Evolutionary conservation across 2,329 filamentous ascomycete genomes (phyloP), one percentile per base, ranked within the genome.

Genomic region (Dactylellina parvicollis): DNA sequence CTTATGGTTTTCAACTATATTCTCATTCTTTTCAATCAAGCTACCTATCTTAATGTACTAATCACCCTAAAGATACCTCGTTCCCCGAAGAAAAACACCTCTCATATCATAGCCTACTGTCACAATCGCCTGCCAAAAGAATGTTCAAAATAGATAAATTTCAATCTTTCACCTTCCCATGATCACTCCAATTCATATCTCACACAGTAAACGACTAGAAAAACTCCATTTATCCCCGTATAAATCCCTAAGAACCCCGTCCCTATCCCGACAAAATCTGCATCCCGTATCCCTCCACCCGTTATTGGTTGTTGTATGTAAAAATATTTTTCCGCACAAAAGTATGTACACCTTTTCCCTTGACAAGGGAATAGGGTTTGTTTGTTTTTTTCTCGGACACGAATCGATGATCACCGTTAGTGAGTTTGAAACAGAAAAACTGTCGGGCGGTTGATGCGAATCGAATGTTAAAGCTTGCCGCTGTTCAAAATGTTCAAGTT

Each of bases 281-380:
- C 32, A 50, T n/a, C 22, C n/a, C n/a, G n/a, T n/a, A 44, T 18
- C 40, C 16, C 16, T 5, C 40, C 20, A 7, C 16, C 38, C 4
- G 38, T 14, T 9, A 30, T 9, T 28, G 14, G 3, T 16, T 18
- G 7, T n/a, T 26, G 47, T 50, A 50, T 50, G 24, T 49, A 30
- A 49, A 26, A 32, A 38, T 38, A n/a, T 38, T 14, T 16, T 24
- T n/a, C 16, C 34, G 34, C 34, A 50, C 47, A 50, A 26, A 50
- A 38, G n/a, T 50, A 50, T 50, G 47, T 50, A 50, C 47, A 50
- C 26, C 26, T 28, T 20, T 38, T 38, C 12, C 34, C 34, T 4
- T 38, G 4, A n/a, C 12, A 38, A 14, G 34, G 34, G 14, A 18
- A n/a, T 44, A 5, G n/a, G n/a, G 40, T 44, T 44, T 44, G 10